phyloP scores from a whole-genome alignment of 2,329 filamentous ascomycete genomes.

The Reticulascus tulasneorum region DNA sequence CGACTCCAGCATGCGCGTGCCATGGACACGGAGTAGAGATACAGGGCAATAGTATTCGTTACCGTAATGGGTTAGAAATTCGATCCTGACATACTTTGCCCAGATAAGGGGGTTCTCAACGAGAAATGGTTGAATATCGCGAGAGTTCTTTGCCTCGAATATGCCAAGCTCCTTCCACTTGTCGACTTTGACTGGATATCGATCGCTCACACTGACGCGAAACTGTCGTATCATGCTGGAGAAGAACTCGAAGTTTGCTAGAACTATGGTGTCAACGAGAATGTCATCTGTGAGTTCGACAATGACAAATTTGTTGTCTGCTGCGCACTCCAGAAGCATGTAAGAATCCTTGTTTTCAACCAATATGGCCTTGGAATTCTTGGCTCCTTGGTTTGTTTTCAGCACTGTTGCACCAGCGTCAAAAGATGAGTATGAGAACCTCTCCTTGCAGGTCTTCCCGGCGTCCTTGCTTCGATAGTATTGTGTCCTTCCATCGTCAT shows the following conservation, averaged over 20 bases:
- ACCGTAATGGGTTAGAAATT: conserved; percentile 90
- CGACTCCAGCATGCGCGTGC: conserved; percentile 93
- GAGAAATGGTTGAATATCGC: conserved; percentile 90
- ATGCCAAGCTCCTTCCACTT: conserved; percentile 87
- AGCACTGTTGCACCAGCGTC: conserved; percentile 92
- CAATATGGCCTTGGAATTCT: conserved; percentile 82
- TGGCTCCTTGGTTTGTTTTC: conserved; percentile 82
- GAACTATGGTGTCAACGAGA: conserved; percentile 89
- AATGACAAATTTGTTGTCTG: conserved; percentile 87
- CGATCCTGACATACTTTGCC: conserved; percentile 87
- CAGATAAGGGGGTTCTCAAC: conserved; percentile 94
- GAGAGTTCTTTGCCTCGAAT: conserved; percentile 87
- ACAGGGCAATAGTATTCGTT: conserved; percentile 96
- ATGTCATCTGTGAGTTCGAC: conserved; percentile 86
- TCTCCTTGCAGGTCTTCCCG: conserved; percentile 94
- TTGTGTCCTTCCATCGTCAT: conserved; percentile 46
- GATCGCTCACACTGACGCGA: conserved; percentile 85
- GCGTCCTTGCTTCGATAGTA: conserved; percentile 80
- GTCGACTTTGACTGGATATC: conserved; percentile 87
- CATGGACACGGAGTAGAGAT: conserved; percentile 86
- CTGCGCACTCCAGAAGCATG: conserved; percentile 89
- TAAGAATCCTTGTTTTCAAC: conserved; percentile 98
- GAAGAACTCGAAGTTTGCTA: conserved; percentile 99
- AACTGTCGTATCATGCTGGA: conserved; percentile 94
- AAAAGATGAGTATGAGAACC: conserved; percentile 96